Percentiles rank a stretch among this genome's conserved stretches.
Evolutionary conservation across 2,329 filamentous ascomycete genomes (phyloP).

Genomic region (Neophaeococcomyces mojaviensis): DNA sequence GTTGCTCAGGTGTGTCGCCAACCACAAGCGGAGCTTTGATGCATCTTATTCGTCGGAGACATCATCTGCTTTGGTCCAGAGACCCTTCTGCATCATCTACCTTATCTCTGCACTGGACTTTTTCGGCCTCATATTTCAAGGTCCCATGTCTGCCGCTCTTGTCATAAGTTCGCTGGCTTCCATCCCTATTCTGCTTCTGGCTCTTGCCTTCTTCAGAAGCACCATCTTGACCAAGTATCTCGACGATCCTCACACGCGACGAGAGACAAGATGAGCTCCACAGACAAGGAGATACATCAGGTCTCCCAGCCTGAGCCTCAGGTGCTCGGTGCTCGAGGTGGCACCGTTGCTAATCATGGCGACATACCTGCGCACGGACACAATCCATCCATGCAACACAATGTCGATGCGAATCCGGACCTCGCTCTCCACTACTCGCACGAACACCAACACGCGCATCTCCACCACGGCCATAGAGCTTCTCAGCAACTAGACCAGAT

Average conservation of each 20-base stretch:
- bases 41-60: not conserved
- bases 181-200: slow-evolving; percentile 16
- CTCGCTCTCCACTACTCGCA: slow-evolving; percentile 31
- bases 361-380: slow-evolving; percentile 22
- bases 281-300: slow-evolving; percentile 1
- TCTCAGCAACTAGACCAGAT: slow-evolving; percentile 28
- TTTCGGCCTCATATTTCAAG: not conserved
- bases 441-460: slow-evolving; percentile 34
- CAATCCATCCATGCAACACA: slow-evolving; percentile 18
- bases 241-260: slow-evolving; percentile 16
- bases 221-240: slow-evolving; percentile 21
- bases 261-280: slow-evolving; percentile 8
- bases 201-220: slow-evolving; percentile 19
- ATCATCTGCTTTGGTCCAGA: slow-evolving; percentile 1
- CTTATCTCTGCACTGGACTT: slow-evolving; percentile 6
- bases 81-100: not conserved
- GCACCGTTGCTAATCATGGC: slow-evolving; percentile 8
- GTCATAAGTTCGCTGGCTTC: slow-evolving; percentile 17
- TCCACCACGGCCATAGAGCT: slow-evolving; percentile 31
- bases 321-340: not conserved
- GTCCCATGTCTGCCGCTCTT: slow-evolving; percentile 3
- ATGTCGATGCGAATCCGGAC: slow-evolving; percentile 25
- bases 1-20: slow-evolving; percentile 1
- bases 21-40: no score
- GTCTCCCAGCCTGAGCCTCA: not conserved